Base-by-base conservation (phyloP, 805 yeast genomes). In the Pichia rugopelliculosa region DNA sequence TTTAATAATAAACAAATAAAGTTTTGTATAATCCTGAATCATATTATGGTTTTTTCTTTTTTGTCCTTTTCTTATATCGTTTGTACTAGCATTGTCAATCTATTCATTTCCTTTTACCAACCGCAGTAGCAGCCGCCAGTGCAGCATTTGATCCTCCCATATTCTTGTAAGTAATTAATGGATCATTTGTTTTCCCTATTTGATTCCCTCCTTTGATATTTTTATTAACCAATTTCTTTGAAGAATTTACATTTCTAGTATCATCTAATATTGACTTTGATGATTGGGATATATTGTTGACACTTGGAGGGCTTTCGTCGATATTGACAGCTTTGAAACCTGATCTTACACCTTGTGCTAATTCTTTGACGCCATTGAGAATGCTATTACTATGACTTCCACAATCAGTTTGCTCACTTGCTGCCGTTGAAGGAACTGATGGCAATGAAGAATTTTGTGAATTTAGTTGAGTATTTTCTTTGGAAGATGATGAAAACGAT, bases 91-190 rank as follows among this genome's bases (percentile, higher is more conserved):
- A n/a, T n/a, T n/a, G n/a, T n/a, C 3, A 27, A 27, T 3, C 27
- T 24, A 39, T 39, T 39, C 33, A 10, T 34, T 25, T n/a, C 26
- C 26, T 46, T 18, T 33, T 45, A 34, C 44, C 51, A 9, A 42
- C 48, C 17, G 45, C 51, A 3, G 39, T 36, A 4, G 51, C 46
- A 13, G 51, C 51, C 6, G 46, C 44, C 21, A 46, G 27, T 20
- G 52, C 47, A 11, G 42, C 43, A n/a, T 30, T 34, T 18, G 46
- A 33, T 5, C 40, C 36, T 10, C 20, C 36, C 7, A 23, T 40
- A 3, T n/a, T 8, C 18, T 9, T 42, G 7, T 30, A 24, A 17
- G 4, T 22, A n/a, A 25, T 12, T 17, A 6, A 9, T 6, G 8
- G 20, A 22, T 42, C 15, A 9, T 12, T 22, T 1, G 17, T 9